These are phyloP conservation scores for Lagerstroemia speciosa DNA, from an alignment of 345 rosid species.

Conservation along the genomic window DNA sequence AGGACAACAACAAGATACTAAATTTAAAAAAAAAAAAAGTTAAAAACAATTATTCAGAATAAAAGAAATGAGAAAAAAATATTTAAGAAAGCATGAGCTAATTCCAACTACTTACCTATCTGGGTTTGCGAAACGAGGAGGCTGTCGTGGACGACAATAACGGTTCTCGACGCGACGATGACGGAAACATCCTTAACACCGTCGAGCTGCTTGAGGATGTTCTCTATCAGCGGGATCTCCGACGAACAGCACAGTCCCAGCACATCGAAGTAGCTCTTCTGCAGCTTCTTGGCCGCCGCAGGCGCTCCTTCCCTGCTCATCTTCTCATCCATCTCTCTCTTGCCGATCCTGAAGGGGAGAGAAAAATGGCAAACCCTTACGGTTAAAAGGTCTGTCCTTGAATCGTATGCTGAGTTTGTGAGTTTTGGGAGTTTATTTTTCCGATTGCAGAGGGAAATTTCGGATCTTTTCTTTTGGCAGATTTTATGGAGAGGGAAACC, in stretches of 20 bases:
- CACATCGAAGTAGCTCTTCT: conserved; percentile 83
- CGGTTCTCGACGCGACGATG: conserved; percentile 70
- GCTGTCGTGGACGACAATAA: conserved; percentile 76
- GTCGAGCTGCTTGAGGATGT: conserved; percentile 41
- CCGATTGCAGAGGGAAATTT: background rate
- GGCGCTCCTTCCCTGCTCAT: background rate
- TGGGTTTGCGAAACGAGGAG: conserved; percentile 55
- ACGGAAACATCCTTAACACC: conserved; percentile 66
- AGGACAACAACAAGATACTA: background rate
- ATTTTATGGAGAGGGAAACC: background rate
- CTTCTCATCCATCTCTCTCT: background rate
- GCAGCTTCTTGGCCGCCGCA: conserved; percentile 20
- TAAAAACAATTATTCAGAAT: background rate
- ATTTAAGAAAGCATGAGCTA: background rate
- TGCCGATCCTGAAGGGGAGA: background rate
- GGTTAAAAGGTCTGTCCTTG: background rate
- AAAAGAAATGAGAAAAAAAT: background rate
- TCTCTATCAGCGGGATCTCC: conserved; percentile 71
- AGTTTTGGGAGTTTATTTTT: background rate
- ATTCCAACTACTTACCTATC: conserved; percentile 39
- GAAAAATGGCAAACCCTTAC: background rate
- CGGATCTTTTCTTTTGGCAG: background rate
- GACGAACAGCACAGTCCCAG: conserved; percentile 86
- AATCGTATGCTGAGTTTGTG: background rate
- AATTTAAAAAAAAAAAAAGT: background rate